A percentile compares a stretch with the other conserved stretches of the same genome.
phyloP scores from a whole-genome alignment of 2,329 filamentous ascomycete genomes.

The Diaporthe sp. region DNA sequence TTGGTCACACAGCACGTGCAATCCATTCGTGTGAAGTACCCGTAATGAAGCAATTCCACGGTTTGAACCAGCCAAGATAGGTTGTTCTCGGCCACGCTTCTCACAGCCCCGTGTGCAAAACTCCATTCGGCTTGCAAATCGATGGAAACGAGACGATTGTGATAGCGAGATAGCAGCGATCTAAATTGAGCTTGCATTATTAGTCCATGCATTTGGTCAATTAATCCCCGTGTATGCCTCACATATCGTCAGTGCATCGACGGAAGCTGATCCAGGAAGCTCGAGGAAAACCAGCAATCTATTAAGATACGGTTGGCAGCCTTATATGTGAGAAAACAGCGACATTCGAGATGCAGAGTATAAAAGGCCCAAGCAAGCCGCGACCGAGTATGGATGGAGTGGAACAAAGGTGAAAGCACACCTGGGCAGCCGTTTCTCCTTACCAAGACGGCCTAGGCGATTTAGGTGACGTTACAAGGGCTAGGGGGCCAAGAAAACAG shows the following conservation, averaged over 20 bases:
- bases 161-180: neutral
- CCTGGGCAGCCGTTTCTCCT: no score
- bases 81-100: neutral
- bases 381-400: no score
- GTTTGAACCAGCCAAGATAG: no score
- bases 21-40: conserved; percentile 16
- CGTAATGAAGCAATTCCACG: neutral
- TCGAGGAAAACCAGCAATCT: neutral
- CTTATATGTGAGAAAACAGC: neutral
- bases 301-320: neutral
- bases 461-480: neutral
- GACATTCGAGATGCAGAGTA: neutral
- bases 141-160: no score
- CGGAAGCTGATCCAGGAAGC: neutral
- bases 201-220: neutral
- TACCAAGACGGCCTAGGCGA: neutral
- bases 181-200: neutral
- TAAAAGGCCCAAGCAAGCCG: no score
- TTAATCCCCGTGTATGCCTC: no score
- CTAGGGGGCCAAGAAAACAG: neutral
- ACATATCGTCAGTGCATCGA: no score
- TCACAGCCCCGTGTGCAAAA: neutral
- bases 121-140: no score
- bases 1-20: conserved; percentile 32
- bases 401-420: no score